Base-by-base conservation (phyloP, 805 yeast genomes). In the Candida silvicultrix region DNA sequence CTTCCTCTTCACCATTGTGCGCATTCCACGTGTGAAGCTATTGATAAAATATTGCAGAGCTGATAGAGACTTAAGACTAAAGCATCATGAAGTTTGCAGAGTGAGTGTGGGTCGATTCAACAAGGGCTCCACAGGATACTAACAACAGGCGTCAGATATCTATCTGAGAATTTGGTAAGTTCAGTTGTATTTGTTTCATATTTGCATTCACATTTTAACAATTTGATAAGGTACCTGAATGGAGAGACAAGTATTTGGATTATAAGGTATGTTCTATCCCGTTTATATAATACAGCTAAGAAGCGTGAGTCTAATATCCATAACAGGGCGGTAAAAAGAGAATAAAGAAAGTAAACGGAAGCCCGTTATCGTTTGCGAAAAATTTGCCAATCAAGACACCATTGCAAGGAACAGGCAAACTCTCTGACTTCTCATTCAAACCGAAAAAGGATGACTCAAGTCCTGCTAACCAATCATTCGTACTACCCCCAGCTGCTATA, bases 181-280 rank as follows among this genome's bases (percentile, higher is more conserved):
- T 39, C 29, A 5, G 20, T 34, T 15, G 29, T n/a, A n/a, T n/a
- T n/a, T n/a, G n/a, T n/a, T n/a, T n/a, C n/a, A n/a, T n/a, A 20
- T 19, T 6, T 14, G 16, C 11, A 19, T 10, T 15, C 19, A 29
- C 15, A 9, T 16, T 21, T 44, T 56, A 12, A 45, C 44, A 12
- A 57, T 50, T 37, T 10, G 48, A 49, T 38, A 37, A 56, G 41
- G 85, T 85, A 46, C 96, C 97, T 5, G 95, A 85, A 57, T 90
- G 97, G 97, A 81, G 79, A 57, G 83, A 80, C 45, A 81, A 82
- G 57, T 90, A 90, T 59, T 71, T 90, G 31, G 85, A 87, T 57
- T 84, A 84, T 60, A 80, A 81, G 54, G 60, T 64, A 39, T 72
- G 77, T 29, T 70, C 68, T 55, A 68, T 66, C 53, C 37, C 11